These are phyloP conservation scores for Ophiostoma piceae DNA, from an alignment of 2,329 filamentous ascomycete genomes.

Conservation along the genomic window DNA sequence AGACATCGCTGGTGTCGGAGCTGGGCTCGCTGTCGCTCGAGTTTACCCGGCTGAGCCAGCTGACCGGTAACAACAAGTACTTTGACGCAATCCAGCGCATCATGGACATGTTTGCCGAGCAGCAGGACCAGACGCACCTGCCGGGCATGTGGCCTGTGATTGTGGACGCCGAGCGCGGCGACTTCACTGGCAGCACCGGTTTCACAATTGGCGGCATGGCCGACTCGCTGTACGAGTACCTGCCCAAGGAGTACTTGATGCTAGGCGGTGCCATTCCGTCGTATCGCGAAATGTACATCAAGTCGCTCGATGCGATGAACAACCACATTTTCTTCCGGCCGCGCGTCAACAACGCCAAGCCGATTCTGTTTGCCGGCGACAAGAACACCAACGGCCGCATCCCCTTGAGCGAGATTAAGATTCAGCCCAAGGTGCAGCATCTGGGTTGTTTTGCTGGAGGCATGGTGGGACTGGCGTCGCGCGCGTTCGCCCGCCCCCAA, in stretches of 20 bases:
- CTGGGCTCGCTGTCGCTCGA: constrained; percentile 57
- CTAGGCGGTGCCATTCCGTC: constrained; percentile 54
- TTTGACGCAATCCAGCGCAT: constrained; percentile 59
- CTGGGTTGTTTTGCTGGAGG: constrained; percentile 60
- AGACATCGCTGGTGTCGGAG: constrained; percentile 39
- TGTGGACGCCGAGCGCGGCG: constrained; percentile 50
- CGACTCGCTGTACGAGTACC: constrained; percentile 59
- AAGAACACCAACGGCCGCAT: constrained; percentile 31
- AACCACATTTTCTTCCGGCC: constrained; percentile 43
- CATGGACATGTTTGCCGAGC: constrained; percentile 48
- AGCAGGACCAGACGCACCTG: constrained; percentile 50
- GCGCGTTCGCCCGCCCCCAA: constrained; percentile 50
- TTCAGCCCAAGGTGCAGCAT: constrained; percentile 45
- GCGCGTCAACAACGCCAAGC: constrained; percentile 34
- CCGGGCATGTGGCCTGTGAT: constrained; percentile 59
- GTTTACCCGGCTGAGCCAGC: constrained; percentile 58
- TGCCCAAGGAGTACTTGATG: constrained; percentile 58
- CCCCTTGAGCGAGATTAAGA: constrained; percentile 29
- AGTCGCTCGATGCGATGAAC: constrained; percentile 34
- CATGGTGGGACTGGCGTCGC: constrained; percentile 59
- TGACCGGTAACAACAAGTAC: constrained; percentile 55
- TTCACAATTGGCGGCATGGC: constrained; percentile 53
- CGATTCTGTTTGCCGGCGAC: constrained; percentile 47
- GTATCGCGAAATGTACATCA: constrained; percentile 32
- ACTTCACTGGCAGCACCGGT: constrained; percentile 51